phyloP scores from a whole-genome alignment of 306 rosid genomes.

The Castanopsis chinensis region DNA sequence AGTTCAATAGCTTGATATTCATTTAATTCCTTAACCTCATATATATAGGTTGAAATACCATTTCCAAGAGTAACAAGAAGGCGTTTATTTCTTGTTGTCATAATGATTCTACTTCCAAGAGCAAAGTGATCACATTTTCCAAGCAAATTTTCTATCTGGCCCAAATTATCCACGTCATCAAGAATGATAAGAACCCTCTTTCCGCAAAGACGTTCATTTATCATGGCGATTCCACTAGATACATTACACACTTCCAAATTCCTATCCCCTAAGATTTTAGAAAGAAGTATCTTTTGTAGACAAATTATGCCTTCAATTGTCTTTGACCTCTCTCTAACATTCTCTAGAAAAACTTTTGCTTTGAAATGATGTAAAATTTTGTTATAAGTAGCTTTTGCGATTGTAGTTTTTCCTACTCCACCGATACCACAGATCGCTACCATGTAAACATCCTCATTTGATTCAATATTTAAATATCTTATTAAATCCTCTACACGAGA shows the following conservation, averaged over 20 bases:
- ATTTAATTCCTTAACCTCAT: background rate
- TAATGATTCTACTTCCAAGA: constrained; percentile 1
- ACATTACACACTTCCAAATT: background rate
- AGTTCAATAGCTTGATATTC: background rate
- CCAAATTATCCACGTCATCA: background rate
- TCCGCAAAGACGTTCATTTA: background rate
- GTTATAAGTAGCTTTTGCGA: constrained; percentile 2
- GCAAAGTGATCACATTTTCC: background rate
- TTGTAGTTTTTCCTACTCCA: constrained; percentile 1
- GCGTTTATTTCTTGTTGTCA: constrained; percentile 7
- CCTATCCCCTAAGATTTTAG: background rate
- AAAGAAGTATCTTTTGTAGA: background rate
- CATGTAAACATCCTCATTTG: background rate
- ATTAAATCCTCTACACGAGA: background rate
- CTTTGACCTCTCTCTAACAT: background rate
- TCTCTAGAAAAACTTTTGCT: background rate
- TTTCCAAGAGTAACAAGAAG: background rate
- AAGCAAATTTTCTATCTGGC: background rate
- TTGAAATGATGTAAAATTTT: background rate
- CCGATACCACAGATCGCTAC: background rate
- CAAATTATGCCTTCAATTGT: background rate
- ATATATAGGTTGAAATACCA: background rate
- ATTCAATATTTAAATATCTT: background rate
- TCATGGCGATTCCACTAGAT: background rate
- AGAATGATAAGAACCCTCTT: constrained; percentile 7